Evolutionary conservation across 1,139 yeast genomes (phyloP), one percentile per base, ranked within the genome.

Genomic region (Suhomyces choctaworum): DNA sequence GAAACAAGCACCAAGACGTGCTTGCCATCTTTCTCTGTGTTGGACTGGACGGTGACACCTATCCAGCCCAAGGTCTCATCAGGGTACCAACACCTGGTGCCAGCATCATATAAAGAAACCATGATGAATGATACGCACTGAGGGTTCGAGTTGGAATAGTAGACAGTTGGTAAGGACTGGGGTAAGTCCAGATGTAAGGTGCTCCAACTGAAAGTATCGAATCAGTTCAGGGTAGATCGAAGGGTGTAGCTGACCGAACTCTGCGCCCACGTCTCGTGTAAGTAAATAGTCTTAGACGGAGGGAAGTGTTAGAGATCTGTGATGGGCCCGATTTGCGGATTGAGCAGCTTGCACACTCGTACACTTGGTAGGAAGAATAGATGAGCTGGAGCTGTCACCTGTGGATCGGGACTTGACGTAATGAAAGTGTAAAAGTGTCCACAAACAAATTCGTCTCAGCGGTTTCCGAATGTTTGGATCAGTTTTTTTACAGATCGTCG

Each of bases 71-170:
- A 76, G 38, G 75, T 73, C 44, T 82, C 88, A 60, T 87, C 94
- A 22, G 95, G 96, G 52, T 85, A 82, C 98, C 98, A 92, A 67
- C 97, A 90, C 53, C 96, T 90, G 60, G 81, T 76, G 30, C 70
- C 73, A 20, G 59, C 61, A 32, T 62, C 67, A 34, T 61, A 62
- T 25, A 53, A 42, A 17, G 64, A 51, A 16, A 54, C 61, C 63
- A 58, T 58, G 23, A 4, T 27, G 31, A 5, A 1, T 8, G 11
- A n/a, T 15, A 6, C 17, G 16, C 19, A 13, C 5, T 15, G 12
- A 21, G 8, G 15, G 19, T 11, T n/a, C n/a, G n/a, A n/a, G n/a
- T n/a, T n/a, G n/a, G n/a, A 27, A 11, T 12, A 20, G 15, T 21
- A 27, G 17, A 6, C 31, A 27, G 31, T 14, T 20, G 31, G 14